These are phyloP conservation scores for Acacia concinna DNA, from an alignment of 331 rosid genomes.

Conservation along the genomic window DNA sequence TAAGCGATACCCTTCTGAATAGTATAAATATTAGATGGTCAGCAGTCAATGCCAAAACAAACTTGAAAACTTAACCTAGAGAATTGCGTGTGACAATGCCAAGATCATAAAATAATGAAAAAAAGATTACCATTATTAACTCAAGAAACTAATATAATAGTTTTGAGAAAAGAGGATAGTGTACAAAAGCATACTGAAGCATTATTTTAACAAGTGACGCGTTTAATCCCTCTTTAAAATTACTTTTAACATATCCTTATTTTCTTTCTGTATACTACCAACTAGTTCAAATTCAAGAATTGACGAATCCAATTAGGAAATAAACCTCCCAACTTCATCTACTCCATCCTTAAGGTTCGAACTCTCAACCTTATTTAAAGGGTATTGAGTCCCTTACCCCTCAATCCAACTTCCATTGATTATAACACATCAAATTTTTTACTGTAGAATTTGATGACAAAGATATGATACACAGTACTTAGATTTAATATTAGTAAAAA, in stretches of 20 bases:
- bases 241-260: neutral
- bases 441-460: neutral
- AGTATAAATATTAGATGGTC: neutral
- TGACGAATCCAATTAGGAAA: neutral
- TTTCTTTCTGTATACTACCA: neutral
- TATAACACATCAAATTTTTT: neutral
- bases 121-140: neutral
- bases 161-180: neutral
- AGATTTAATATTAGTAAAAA: neutral
- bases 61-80: neutral
- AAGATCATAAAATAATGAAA: neutral
- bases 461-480: neutral
- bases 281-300: neutral
- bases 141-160: neutral
- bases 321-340: neutral
- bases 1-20: neutral
- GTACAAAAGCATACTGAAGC: neutral
- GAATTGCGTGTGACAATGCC: neutral
- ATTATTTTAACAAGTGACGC: neutral
- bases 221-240: neutral
- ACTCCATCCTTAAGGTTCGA: neutral
- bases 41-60: neutral
- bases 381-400: neutral
- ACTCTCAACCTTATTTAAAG: neutral
- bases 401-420: neutral